Percentiles rank a stretch among this genome's conserved stretches.
Evolutionary conservation across 371 early-diverging fungal species (phyloP).

Genomic region (Mortierella sp.): DNA sequence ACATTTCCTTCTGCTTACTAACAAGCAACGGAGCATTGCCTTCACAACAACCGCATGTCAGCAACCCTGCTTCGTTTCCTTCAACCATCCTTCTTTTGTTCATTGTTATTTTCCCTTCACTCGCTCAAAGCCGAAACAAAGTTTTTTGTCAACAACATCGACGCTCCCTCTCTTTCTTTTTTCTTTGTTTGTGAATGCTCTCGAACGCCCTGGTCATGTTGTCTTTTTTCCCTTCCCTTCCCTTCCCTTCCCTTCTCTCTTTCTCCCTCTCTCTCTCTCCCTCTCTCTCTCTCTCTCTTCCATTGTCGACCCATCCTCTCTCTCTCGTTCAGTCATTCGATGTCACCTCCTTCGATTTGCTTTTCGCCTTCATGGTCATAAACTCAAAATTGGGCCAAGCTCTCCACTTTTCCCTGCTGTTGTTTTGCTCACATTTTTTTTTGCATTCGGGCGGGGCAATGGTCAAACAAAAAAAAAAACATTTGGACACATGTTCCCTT

Average conservation of each 20-base stretch:
- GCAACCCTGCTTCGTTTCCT: not conserved
- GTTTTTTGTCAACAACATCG: not conserved
- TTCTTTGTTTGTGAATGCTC: not conserved
- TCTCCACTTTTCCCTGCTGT: not conserved
- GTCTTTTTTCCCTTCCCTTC: not conserved
- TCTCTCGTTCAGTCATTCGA: not conserved
- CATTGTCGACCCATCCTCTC: not conserved
- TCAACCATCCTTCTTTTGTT: not conserved
- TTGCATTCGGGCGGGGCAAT: not conserved
- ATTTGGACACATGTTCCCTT: slow-evolving; percentile 13
- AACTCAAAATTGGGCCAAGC: not conserved
- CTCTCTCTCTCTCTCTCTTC: not conserved
- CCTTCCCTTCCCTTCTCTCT: not conserved
- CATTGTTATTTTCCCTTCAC: not conserved
- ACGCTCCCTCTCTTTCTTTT: not conserved
- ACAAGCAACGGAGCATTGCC: not conserved
- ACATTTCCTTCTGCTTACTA: not conserved
- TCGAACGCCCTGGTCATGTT: not conserved
- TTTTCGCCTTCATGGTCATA: not conserved
- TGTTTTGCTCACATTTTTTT: not conserved
- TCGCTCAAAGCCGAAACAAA: not conserved
- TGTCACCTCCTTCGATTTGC: not conserved
- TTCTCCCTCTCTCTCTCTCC: not conserved
- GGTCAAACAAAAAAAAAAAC: not conserved
- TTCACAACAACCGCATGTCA: not conserved